Evolutionary conservation across 345 rosid species (phyloP), one percentile per base, ranked within the genome.

Genomic region (Trapa incisa): DNA sequence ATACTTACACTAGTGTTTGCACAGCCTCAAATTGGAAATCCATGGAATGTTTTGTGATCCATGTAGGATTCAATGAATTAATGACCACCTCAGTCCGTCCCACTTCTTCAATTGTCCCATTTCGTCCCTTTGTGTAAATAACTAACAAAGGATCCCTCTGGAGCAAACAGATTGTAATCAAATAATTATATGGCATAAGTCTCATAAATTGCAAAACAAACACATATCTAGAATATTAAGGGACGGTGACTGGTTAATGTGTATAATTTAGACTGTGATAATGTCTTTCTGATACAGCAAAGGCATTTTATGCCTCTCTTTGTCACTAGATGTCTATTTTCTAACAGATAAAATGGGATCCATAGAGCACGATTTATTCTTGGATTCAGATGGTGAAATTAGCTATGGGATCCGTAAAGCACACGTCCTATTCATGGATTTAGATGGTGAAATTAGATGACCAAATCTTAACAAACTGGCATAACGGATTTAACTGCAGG

Each of bases 81-180:
- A 79, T 82, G 76, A 92, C 79, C 42, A 92, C 96, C 81, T 92
- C 98, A 54, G 86, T 81, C 22, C 96, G 91, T 58, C 77, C 83
- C 68, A 77, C 79, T 76, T 92, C 98, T 17, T 75, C 62, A 64
- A 79, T 68, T 61, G 76, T 35, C 70, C 96, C 98, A 76, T 92
- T 91, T 77, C 77, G 83, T 73, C 77, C 88, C 83, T 81, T 85
- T 1, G 73, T 74, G 74, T 85, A 86, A 72, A 80, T 80, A 75
- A 92, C 89, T 74, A 89, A 73, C 96, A 89, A 80, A 22, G 96
- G 91, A 81, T 92, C 96, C 72, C 98, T 89, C 98, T 92, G 77
- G 66, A 78, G 67, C 71, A 81, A 70, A 74, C 60, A 72, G 67
- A 77, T 39, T 72, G 37, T 47, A 64, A 17, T 35, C 38, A 54